These are phyloP conservation scores for Lanmaoa rubissima DNA, from an alignment of 768 basidiomycete species.

Conservation along the genomic window DNA sequence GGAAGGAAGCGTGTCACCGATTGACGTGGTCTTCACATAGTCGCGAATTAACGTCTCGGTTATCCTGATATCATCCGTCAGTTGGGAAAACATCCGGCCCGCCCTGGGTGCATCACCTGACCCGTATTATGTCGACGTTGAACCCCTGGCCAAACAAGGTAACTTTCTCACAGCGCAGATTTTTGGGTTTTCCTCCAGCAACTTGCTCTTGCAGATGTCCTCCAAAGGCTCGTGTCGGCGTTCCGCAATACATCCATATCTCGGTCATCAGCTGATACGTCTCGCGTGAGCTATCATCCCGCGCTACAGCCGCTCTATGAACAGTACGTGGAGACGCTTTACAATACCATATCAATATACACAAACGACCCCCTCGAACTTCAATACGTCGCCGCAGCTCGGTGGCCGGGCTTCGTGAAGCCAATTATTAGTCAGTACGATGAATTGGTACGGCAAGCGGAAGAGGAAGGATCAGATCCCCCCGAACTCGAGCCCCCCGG, in stretches of 20 bases:
- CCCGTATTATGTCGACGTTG: constrained; percentile 64
- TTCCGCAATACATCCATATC: constrained; percentile 29
- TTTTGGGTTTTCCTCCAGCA: background rate
- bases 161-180: constrained; percentile 11
- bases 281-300: constrained; percentile 47
- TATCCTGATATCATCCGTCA: constrained; percentile 60
- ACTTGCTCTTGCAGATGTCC: constrained; percentile 26
- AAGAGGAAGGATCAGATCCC: constrained; percentile 23
- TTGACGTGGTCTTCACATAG: constrained; percentile 39
- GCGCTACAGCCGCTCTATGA: constrained; percentile 56
- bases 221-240: constrained; percentile 39
- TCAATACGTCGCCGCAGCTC: constrained; percentile 70
- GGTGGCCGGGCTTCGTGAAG: constrained; percentile 78
- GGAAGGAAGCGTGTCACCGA: background rate
- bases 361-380: constrained; percentile 68
- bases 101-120: constrained; percentile 67
- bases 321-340: constrained; percentile 60
- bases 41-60: constrained; percentile 56
- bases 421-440: constrained; percentile 57
- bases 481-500: constrained; percentile 39
- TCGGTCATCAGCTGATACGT: constrained; percentile 1
- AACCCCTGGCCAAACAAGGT: constrained; percentile 58
- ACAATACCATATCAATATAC: constrained; percentile 61
- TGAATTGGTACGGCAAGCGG: constrained; percentile 17
- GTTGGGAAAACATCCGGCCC: constrained; percentile 75